Base-by-base conservation (phyloP, 2,329 filamentous ascomycete species). In the Ilyonectria sp. region DNA sequence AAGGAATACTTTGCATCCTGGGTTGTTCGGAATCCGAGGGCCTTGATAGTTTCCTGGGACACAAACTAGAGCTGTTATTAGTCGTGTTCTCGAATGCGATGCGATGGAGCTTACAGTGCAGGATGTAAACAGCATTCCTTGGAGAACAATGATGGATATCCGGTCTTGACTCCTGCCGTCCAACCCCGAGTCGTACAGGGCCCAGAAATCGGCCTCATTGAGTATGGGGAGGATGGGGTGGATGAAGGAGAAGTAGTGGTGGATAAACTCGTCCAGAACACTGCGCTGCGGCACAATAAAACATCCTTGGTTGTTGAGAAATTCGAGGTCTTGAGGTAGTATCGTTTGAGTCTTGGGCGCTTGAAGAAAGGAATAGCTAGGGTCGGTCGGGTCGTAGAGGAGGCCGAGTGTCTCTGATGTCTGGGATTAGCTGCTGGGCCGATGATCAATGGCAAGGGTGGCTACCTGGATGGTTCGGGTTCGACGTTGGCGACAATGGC, bases 211-310 rank as follows among this genome's bases (percentile, higher is more conserved):
- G 50, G 69, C 74, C 11, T 75, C 74, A 7, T 75, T 74, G 3
- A 78, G 9, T 0, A 78, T 54, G 1, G 76, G 76, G 13, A 78
- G 71, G 59, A 78, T 72, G 2, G 76, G 76, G 46, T 78, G 76
- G 0, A 78, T 74, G n/a, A 78, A 74, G 1, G 71, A 46, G 15
- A 78, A 78, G 59, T 78, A 78, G 21, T 76, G 71, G 6, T 69
- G 37, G n/a, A 78, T 43, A n/a, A 78, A 76, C 40, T 77, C 74
- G 37, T 77, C 72, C 9, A 77, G 68, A 8, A 70, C 70, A 0
- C 55, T 62, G 17, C 74, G 55, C 23, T 73, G 70, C 0, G 75
- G 75, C 0, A 77, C 73, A 0, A 75, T 53, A 26, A 77, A 77
- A 33, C 75, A 77, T 1, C 75, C 74, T 19, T 77, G 74, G 9